Conservation (phyloP, 805 yeast species). For the Metschnikowia gruessii region DNA sequence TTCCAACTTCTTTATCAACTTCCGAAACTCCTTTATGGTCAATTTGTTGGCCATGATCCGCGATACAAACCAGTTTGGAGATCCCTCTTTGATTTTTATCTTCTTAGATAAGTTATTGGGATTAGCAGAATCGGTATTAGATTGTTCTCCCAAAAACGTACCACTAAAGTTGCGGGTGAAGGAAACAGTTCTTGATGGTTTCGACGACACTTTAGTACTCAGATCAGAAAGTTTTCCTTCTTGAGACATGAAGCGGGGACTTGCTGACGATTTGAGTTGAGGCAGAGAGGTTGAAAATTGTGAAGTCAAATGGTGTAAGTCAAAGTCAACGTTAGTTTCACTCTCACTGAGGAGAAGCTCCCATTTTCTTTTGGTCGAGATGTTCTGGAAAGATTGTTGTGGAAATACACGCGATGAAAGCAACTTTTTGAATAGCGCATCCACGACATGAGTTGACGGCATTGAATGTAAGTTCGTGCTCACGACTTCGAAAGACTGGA, state of each 20-base stretch:
- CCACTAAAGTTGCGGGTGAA: background rate
- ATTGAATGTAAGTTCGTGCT: constrained; percentile 32
- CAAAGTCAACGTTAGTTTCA: constrained; percentile 37
- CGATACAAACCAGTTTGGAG: constrained; percentile 42
- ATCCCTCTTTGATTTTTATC: constrained; percentile 33
- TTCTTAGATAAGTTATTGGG: constrained; percentile 18
- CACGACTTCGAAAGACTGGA: constrained; percentile 36
- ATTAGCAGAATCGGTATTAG: constrained; percentile 8
- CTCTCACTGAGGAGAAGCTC: constrained; percentile 41
- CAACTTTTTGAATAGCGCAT: constrained; percentile 38
- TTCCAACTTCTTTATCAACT: constrained; percentile 33
- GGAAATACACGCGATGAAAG: constrained; percentile 38
- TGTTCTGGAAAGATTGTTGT: constrained; percentile 32
- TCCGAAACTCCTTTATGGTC: constrained; percentile 32
- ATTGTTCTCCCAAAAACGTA: constrained; percentile 3
- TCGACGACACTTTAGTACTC: background rate
- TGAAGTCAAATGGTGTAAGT: constrained; percentile 26
- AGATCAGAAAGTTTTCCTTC: background rate
- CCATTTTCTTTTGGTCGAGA: constrained; percentile 41
- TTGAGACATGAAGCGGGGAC: background rate
- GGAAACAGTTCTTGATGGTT: background rate
- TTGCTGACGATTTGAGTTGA: background rate
- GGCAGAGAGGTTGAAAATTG: constrained; percentile 10
- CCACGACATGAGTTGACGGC: constrained; percentile 38
- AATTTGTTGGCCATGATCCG: constrained; percentile 35